A percentile compares a stretch with the other conserved stretches of the same genome.
These are phyloP conservation scores for Boechera divaricarpa DNA, from an alignment of 345 rosid genomes.

Conservation along the genomic window DNA sequence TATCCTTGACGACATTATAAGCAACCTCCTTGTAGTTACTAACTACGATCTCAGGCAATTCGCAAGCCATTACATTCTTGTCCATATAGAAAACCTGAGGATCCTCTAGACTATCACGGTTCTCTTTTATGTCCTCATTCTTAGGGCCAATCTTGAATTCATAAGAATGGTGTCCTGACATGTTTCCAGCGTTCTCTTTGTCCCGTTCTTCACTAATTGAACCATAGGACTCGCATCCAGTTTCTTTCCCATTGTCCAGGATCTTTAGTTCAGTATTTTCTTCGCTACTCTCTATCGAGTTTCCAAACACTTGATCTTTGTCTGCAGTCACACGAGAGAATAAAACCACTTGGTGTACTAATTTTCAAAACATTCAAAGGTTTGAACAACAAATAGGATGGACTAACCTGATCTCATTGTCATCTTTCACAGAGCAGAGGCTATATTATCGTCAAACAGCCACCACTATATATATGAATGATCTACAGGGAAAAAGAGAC, in stretches of 20 bases:
- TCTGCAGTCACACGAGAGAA: slow-evolving; percentile 22
- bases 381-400: background rate
- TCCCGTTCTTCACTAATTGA: background rate
- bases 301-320: background rate
- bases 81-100: slow-evolving; percentile 47
- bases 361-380: background rate
- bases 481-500: slow-evolving; percentile 9
- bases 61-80: slow-evolving; percentile 54
- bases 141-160: background rate
- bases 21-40: slow-evolving; percentile 55
- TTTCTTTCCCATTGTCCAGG: background rate
- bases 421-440: slow-evolving; percentile 20
- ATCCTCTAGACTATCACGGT: slow-evolving; percentile 12
- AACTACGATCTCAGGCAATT: slow-evolving; percentile 58
- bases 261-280: background rate
- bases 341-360: background rate
- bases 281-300: slow-evolving; percentile 31
- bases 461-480: slow-evolving; percentile 1
- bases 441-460: background rate
- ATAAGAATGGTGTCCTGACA: background rate
- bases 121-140: background rate
- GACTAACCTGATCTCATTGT: slow-evolving; percentile 7
- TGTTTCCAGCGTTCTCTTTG: background rate
- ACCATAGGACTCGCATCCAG: no score
- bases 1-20: slow-evolving; percentile 64